A percentile compares a stretch with the other conserved stretches of the same genome.
Conservation (phyloP, 2,329 filamentous ascomycete genomes). For the Diaporthe helianthi region DNA sequence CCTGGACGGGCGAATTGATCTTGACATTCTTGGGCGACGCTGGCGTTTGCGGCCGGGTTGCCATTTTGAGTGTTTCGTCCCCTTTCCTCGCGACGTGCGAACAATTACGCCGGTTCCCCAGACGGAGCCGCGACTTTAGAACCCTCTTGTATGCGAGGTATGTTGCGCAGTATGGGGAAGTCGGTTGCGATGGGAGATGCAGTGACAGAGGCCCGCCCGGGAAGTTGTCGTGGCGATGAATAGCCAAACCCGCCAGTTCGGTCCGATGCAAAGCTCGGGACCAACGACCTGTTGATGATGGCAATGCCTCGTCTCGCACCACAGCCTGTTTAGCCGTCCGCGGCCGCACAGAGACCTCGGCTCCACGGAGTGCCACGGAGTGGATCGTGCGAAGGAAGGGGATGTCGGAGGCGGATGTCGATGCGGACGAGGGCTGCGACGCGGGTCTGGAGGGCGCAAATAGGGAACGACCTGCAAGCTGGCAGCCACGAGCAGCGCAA, state of each 20-base stretch:
- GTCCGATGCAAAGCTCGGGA: constrained; percentile 15
- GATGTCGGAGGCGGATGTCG: background rate
- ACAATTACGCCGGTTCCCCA: background rate
- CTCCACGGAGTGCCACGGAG: background rate
- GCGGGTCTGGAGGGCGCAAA: constrained; percentile 4
- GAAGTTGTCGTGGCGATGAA: constrained; percentile 26
- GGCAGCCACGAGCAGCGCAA: background rate
- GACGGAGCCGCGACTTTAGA: background rate
- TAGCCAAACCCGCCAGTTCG: constrained; percentile 23
- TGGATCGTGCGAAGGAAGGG: constrained; percentile 6
- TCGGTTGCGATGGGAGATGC: background rate
- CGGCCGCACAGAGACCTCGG: background rate
- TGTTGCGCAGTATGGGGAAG: background rate
- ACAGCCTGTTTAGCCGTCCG: background rate
- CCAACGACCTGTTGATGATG: background rate
- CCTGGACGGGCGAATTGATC: constrained; percentile 65
- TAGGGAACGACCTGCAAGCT: constrained; percentile 16
- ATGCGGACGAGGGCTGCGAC: constrained; percentile 6
- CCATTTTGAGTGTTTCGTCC: constrained; percentile 45
- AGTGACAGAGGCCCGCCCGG: constrained; percentile 21
- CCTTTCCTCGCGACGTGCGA: background rate
- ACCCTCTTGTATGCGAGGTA: background rate
- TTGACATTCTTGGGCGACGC: constrained; percentile 64
- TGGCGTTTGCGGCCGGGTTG: constrained; percentile 56
- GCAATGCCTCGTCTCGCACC: constrained; percentile 6